Conservation (phyloP, 495 filamentous ascomycete genomes). For the Hypoxylon subgilvum region DNA sequence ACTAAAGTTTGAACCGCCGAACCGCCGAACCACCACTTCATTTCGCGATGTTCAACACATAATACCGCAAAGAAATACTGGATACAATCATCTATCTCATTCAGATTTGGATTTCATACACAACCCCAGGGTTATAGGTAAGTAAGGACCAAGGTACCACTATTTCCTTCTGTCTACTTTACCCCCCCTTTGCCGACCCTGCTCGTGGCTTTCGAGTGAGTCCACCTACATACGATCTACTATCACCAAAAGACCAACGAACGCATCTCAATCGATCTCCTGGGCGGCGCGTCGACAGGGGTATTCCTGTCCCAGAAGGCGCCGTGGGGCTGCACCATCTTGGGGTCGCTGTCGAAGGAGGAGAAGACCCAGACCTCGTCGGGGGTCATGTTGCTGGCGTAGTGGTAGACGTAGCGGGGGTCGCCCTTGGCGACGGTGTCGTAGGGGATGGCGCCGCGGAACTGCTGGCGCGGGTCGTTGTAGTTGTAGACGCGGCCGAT, state of each 20-base stretch:
- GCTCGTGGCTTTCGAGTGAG: too few species aligned
- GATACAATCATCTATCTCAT: too few species aligned
- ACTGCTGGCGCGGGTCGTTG: neutral
- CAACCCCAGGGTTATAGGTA: too few species aligned
- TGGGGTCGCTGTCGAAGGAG: neutral
- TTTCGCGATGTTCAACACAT: too few species aligned
- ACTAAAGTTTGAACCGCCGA: too few species aligned
- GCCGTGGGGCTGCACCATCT: neutral
- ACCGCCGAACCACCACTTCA: too few species aligned
- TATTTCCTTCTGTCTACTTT: too few species aligned
- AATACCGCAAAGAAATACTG: too few species aligned
- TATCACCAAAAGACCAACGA: conserved; percentile 1
- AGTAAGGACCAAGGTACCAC: too few species aligned
- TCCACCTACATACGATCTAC: too few species aligned
- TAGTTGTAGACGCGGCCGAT: neutral
- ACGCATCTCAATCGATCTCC: neutral
- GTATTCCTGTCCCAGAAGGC: neutral
- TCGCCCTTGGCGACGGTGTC: neutral
- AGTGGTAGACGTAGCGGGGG: neutral
- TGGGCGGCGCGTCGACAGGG: neutral
- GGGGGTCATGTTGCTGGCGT: neutral
- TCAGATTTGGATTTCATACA: too few species aligned
- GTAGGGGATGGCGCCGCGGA: neutral
- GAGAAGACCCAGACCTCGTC: neutral
- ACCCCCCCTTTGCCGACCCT: too few species aligned